Conservation (phyloP, 306 rosid species). For the Fragaria iinumae region DNA sequence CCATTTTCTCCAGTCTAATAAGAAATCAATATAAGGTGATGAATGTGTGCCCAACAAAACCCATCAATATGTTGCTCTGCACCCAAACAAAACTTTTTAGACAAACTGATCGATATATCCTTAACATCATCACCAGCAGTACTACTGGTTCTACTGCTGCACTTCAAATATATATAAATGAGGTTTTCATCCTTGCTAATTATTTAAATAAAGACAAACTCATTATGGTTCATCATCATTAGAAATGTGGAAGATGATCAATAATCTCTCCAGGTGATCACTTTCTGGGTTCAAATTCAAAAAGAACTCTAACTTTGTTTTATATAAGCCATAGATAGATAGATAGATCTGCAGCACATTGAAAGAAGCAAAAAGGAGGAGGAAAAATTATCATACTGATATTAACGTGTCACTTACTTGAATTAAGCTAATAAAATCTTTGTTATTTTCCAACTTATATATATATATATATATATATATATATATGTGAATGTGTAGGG, state of each 20-base stretch:
- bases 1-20: not conserved
- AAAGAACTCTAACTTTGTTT: not conserved
- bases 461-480: too few relatives aligned
- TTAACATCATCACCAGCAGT: conserved; percentile 4
- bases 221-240: conserved; percentile 59
- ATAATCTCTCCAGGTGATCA: conserved; percentile 38
- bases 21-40: not conserved
- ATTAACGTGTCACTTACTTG: not conserved
- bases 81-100: conserved; percentile 29
- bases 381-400: not conserved
- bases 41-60: conserved; percentile 42
- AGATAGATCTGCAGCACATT: not conserved
- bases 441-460: not conserved
- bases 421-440: not conserved
- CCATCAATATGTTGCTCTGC: conserved; percentile 58
- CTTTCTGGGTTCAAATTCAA: conserved; percentile 37
- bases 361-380: not conserved
- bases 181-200: conserved; percentile 22
- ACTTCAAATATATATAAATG: not conserved
- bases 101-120: conserved; percentile 17
- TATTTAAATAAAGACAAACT: conserved; percentile 53
- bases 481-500: not conserved
- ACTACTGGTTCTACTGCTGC: not conserved
- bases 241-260: conserved; percentile 42
- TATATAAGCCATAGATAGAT: not conserved